Evolutionary conservation across 2,329 filamentous ascomycete species (phyloP).

Genomic region (Exophiala viscosa): DNA sequence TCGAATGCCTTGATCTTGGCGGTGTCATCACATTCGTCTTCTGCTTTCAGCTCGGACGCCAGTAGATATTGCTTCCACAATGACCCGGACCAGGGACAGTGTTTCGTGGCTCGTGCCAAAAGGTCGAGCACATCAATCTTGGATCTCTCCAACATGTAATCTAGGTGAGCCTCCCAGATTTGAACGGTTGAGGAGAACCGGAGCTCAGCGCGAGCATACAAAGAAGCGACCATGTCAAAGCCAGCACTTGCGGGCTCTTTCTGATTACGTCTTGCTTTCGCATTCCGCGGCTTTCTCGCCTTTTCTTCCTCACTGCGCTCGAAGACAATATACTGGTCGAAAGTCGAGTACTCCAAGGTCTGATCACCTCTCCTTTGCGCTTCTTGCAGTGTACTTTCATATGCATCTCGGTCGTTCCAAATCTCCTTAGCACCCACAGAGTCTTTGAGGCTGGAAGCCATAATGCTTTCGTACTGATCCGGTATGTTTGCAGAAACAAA

Average conservation of each 20-base stretch:
- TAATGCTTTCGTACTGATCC: slow-evolving; percentile 49
- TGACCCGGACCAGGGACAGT: slow-evolving; percentile 88
- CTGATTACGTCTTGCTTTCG: slow-evolving; percentile 29
- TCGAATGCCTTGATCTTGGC: slow-evolving; percentile 79
- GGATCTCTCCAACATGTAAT: slow-evolving; percentile 61
- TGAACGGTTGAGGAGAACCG: slow-evolving; percentile 69
- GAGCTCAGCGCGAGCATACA: slow-evolving; percentile 75
- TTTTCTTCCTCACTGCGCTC: slow-evolving; percentile 61
- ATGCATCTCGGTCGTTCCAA: slow-evolving; percentile 50
- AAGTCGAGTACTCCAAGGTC: slow-evolving; percentile 50
- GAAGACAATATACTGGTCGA: slow-evolving; percentile 75
- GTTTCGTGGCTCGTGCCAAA: slow-evolving; percentile 75
- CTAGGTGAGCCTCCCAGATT: slow-evolving; percentile 79
- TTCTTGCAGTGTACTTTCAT: slow-evolving; percentile 52
- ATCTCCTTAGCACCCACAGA: slow-evolving; percentile 53
- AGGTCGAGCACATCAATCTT: slow-evolving; percentile 60
- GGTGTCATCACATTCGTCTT: slow-evolving; percentile 69
- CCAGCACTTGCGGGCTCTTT: slow-evolving; percentile 39
- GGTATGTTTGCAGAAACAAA: slow-evolving; percentile 57
- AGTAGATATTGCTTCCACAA: slow-evolving; percentile 90
- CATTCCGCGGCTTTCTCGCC: slow-evolving; percentile 42
- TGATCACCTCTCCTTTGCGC: slow-evolving; percentile 52
- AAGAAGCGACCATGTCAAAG: slow-evolving; percentile 54
- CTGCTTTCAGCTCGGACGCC: slow-evolving; percentile 72
- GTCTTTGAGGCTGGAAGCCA: slow-evolving; percentile 52